Percentiles rank a stretch among this genome's conserved stretches.
These are phyloP conservation scores for Pichia paraexigua DNA, from an alignment of 805 yeast species.

Conservation along the genomic window DNA sequence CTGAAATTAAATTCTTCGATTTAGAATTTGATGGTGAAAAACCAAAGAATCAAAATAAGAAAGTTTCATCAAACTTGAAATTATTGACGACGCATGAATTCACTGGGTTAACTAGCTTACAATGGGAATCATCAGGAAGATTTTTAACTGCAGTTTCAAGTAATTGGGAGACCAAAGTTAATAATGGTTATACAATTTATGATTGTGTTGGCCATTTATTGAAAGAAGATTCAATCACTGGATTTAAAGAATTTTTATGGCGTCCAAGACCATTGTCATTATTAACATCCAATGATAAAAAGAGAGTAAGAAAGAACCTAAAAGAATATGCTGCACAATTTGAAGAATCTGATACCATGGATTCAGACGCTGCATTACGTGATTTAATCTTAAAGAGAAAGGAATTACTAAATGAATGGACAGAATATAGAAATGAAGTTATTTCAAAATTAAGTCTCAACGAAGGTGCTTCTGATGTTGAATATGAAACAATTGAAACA, in stretches of 20 bases:
- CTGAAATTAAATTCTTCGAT: conserved; percentile 82
- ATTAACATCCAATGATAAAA: conserved; percentile 69
- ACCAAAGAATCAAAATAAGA: conserved; percentile 34
- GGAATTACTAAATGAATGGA: conserved; percentile 79
- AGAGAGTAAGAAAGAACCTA: conserved; percentile 85
- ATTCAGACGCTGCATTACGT: conserved; percentile 84
- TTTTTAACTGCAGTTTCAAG: conserved; percentile 85
- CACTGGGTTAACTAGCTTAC: conserved; percentile 71
- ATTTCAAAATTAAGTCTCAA: conserved; percentile 41
- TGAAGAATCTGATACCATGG: conserved; percentile 94
- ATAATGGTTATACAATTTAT: conserved; percentile 84
- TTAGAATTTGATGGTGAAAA: conserved; percentile 67
- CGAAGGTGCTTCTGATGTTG: conserved; percentile 38
- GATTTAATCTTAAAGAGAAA: conserved; percentile 83
- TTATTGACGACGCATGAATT: conserved; percentile 56
- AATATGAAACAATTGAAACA: conserved; percentile 60
- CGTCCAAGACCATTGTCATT: conserved; percentile 90
- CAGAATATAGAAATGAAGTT: conserved; percentile 56
- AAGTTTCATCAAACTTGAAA: conserved; percentile 50
- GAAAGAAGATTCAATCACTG: conserved; percentile 70
- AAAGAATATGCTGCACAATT: conserved; percentile 86
- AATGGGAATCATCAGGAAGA: conserved; percentile 97
- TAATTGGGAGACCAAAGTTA: conserved; percentile 72
- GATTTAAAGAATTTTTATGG: conserved; percentile 88
- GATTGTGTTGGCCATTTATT: conserved; percentile 74